Evolutionary conservation across 2,329 filamentous ascomycete genomes (phyloP).

Genomic region (Scytalidium lignicola): DNA sequence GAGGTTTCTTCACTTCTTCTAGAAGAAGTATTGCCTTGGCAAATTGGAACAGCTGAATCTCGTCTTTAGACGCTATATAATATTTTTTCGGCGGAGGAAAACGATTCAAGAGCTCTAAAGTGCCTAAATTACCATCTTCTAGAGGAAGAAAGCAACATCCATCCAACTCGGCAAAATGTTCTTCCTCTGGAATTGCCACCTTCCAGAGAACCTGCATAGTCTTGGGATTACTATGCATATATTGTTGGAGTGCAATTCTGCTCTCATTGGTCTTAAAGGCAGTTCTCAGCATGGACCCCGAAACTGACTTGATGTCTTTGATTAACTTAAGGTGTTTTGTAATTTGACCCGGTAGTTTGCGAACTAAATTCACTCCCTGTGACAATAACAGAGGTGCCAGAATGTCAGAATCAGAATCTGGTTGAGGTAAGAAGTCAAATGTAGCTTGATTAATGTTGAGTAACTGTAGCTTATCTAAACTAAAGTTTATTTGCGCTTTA

Average conservation of each 20-base stretch:
- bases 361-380: slow-evolving; percentile 13
- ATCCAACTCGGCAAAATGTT: slow-evolving; percentile 14
- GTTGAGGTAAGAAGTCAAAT: slow-evolving; percentile 18
- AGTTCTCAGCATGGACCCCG: slow-evolving; percentile 9
- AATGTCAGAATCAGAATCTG: background rate
- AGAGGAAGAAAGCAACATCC: slow-evolving; percentile 24
- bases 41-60: slow-evolving; percentile 19
- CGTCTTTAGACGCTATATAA: slow-evolving; percentile 10
- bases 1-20: background rate
- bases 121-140: slow-evolving; percentile 15
- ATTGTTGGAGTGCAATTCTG: slow-evolving; percentile 3
- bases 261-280: slow-evolving; percentile 11
- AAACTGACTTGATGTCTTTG: slow-evolving; percentile 8
- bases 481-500: slow-evolving; percentile 4
- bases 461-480: slow-evolving; percentile 1
- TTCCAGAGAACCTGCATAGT: slow-evolving; percentile 8
- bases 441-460: slow-evolving; percentile 14
- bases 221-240: slow-evolving; percentile 1
- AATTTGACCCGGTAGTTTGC: slow-evolving; percentile 10
- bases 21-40: slow-evolving; percentile 13
- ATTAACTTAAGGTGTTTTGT: slow-evolving; percentile 6
- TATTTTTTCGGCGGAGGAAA: slow-evolving; percentile 1
- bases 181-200: slow-evolving; percentile 4
- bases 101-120: slow-evolving; percentile 4
- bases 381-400: slow-evolving; percentile 12